Evolutionary conservation across 2,329 filamentous ascomycete species (phyloP).

Genomic region (Grosmannia penicillata): DNA sequence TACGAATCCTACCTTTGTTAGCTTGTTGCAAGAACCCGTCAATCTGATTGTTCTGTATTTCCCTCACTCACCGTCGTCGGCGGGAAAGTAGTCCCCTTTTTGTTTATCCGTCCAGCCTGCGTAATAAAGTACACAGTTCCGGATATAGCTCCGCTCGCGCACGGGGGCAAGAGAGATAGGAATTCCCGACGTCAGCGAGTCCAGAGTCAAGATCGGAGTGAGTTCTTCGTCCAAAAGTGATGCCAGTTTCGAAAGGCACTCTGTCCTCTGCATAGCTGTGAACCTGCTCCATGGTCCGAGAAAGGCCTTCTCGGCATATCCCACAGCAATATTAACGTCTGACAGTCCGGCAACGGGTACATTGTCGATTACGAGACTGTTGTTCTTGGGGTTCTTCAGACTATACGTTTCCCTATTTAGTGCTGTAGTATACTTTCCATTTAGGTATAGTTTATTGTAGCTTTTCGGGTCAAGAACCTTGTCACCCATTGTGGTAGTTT

Average conservation of each 20-base stretch:
- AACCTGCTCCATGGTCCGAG: background rate
- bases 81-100: slow-evolving; percentile 20
- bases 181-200: slow-evolving; percentile 33
- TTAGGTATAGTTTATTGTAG: slow-evolving; percentile 1
- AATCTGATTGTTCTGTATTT: no score
- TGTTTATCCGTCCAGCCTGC: slow-evolving; percentile 24
- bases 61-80: slow-evolving; percentile 12
- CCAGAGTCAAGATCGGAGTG: slow-evolving; percentile 14
- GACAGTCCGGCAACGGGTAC: background rate
- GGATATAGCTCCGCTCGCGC: slow-evolving; percentile 34
- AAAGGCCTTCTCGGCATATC: background rate
- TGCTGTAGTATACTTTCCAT: background rate
- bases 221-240: background rate
- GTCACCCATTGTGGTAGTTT: slow-evolving; percentile 2
- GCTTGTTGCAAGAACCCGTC: background rate
- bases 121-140: slow-evolving; percentile 6
- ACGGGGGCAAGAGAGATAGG: background rate
- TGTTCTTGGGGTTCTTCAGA: slow-evolving; percentile 1
- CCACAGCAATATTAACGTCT: slow-evolving; percentile 1
- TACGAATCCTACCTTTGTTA: slow-evolving; percentile 10
- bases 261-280: background rate
- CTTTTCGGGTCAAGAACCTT: background rate
- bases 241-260: background rate
- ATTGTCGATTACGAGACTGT: background rate
- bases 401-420: background rate